Base-by-base conservation (phyloP, 352 stramenopile genomes). In the Pythium aphanidermatum region DNA sequence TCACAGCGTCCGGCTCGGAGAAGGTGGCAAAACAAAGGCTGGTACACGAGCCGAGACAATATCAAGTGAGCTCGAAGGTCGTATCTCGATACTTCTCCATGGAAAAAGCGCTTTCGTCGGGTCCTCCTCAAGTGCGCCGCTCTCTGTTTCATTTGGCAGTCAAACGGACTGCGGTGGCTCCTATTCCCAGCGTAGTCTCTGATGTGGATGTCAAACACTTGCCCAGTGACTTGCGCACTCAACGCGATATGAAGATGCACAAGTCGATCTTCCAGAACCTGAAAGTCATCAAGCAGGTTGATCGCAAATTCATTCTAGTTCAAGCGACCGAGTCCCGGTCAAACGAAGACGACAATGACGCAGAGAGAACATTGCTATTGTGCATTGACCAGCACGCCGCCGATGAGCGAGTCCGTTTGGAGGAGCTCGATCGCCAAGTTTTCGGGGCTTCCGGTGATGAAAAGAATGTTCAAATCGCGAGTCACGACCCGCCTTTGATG, bases 351-450 rank as follows among this genome's bases (percentile, higher is more conserved):
- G 49, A 49, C 25, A 16, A 28, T 21, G 14, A 21, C 39, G 58
- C n/a, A 51, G 55, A 2, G 12, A 24, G 17, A 65, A 46, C 10
- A 14, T 30, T 92, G 24, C 39, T 91, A 4, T 31, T 93, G 33
- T 93, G 82, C 16, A 85, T 97, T 17, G 89, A 97, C 21, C 89
- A 97, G 46, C 89, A 97, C 44, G 89, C 89, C 26, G 89, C 86
- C 20, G 86, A 97, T 38, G 89, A 97, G 38, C 73, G 89, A 4
- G 65, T 97, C 5, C 70, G 69, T 5, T 61, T 97, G 6, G 89
- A 97, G 47, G 70, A 74, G 5, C 51, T 97, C 2, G 89, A 97
- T 37, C 42, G 58, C 0, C 51, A 71, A 14, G 54, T 89, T 36
- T 90, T 92, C 63, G 69, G 75, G 30, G 28, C 41, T 10, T 38